These are phyloP conservation scores for Petunia axillaris DNA, from an alignment of 257 asterid species.

Conservation along the genomic window DNA sequence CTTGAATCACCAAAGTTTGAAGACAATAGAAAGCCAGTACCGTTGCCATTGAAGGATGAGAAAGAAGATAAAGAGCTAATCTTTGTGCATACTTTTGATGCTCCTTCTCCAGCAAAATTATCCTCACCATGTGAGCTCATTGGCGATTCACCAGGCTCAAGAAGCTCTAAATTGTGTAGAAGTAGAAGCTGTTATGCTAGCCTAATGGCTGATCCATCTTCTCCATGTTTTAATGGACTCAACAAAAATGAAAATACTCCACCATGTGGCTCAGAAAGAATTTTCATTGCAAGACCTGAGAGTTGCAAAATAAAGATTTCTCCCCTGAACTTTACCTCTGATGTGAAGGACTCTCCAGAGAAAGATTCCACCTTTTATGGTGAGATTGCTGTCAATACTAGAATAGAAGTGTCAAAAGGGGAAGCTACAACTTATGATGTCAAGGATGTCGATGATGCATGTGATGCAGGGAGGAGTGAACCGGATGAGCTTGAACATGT, in stretches of 20 bases:
- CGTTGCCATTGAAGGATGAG: conserved; percentile 34
- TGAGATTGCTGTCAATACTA: conserved; percentile 49
- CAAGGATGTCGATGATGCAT: conserved; percentile 31
- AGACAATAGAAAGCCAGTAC: conserved; percentile 34
- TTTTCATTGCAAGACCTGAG: conserved; percentile 34
- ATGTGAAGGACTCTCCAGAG: conserved; percentile 40
- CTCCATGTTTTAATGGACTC: conserved; percentile 49
- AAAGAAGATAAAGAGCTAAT: conserved; percentile 50
- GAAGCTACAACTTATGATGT: conserved; percentile 38
- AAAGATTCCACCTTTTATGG: conserved; percentile 53
- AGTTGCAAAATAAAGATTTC: conserved; percentile 51
- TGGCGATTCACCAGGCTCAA: conserved; percentile 35
- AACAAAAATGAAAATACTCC: conserved; percentile 51
- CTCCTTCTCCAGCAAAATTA: conserved; percentile 40
- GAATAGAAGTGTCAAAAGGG: conserved; percentile 46
- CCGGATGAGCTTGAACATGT: conserved; percentile 36
- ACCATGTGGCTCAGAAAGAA: conserved; percentile 53
- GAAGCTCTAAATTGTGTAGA: conserved; percentile 50
- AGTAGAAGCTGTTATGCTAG: conserved; percentile 82
- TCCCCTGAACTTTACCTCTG: conserved; percentile 41
- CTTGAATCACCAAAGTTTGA: conserved; percentile 31
- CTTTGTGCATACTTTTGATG: conserved; percentile 41
- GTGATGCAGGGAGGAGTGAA: conserved; percentile 35
- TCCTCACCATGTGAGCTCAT: conserved; percentile 46
- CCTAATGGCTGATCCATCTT: conserved; percentile 40